phyloP scores from a whole-genome alignment of 2,329 filamentous ascomycete species.

The Fonsecaea pedrosoi region DNA sequence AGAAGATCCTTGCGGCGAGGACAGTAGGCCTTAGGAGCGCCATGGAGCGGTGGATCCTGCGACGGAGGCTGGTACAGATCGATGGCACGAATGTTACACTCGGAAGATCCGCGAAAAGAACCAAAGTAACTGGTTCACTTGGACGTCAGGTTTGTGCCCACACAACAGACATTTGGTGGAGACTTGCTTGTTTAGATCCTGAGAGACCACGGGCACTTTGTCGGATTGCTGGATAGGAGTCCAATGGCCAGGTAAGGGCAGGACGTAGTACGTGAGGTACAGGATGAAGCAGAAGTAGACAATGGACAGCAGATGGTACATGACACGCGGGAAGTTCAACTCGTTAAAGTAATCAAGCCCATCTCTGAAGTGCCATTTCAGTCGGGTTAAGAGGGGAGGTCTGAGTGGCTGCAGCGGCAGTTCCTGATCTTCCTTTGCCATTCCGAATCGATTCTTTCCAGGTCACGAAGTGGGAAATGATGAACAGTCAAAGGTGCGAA shows the following conservation, averaged over 20 bases:
- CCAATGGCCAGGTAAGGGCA: constrained; percentile 30
- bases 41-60: constrained; percentile 30
- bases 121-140: constrained; percentile 44
- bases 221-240: constrained; percentile 18
- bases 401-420: background rate
- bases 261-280: constrained; percentile 28
- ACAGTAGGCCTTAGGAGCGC: constrained; percentile 43
- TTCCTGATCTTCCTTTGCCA: background rate
- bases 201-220: constrained; percentile 19
- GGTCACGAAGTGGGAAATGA: background rate
- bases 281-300: constrained; percentile 28
- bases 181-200: constrained; percentile 29
- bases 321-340: constrained; percentile 23
- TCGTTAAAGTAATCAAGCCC: constrained; percentile 26
- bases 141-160: background rate
- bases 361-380: constrained; percentile 16
- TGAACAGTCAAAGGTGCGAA: background rate
- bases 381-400: background rate
- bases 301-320: constrained; percentile 28
- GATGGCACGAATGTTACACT: constrained; percentile 47
- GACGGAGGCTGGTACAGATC: constrained; percentile 46
- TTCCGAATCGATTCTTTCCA: background rate
- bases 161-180: background rate
- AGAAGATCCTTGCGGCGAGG: constrained; percentile 47
- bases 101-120: constrained; percentile 46